Base-by-base conservation (phyloP, 768 basidiomycete species). In the Leccinum aurantiacum region DNA sequence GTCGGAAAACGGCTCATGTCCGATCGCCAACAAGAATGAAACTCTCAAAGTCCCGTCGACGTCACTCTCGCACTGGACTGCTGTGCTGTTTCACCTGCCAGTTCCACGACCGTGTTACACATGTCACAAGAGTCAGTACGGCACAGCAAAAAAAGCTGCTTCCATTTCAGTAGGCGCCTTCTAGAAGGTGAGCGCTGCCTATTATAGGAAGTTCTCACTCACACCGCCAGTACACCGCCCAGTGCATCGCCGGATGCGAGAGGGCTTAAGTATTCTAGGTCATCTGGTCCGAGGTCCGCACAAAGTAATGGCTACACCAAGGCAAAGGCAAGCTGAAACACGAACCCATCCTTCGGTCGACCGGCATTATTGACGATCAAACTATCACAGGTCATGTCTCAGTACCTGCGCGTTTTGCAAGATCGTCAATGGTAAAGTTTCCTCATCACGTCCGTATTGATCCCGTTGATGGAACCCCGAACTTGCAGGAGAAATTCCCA, bases 391-490 rank as follows among this genome's bases (percentile, higher is more conserved):
- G 67, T 78, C 77, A 56, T 78, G 85, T 56, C 78, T 84, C 33
- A 11, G 1, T 14, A 75, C 74, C 24, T 96, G 95, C 74, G 73
- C 93, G 67, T 97, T 97, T 78, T 98, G 95, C 83, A 95, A 88
- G 78, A 95, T 98, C 71, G 81, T 93, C 78, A 90, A 90, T 75
- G 91, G 94, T 88, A 56, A 35, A 73, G 61, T 29, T 15, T 8
- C 44, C 25, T 15, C 3, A 1, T 7, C 19, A 22, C 6, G 19
- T 11, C 14, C 15, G 13, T 11, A 2, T 25, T 6, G 5, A 11
- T 22, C 44, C 1, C 31, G 17, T 9, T 15, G 25, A 1, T 19
- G 38, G 11, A 13, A 35, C 3, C 1, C 2, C 19, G 15, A 48
- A 46, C 5, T n/a, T 31, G 4, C 70, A 94, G 94, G 91, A 54